Conservation (phyloP, 2,329 filamentous ascomycete species). For the Raffaelea albimanens region DNA sequence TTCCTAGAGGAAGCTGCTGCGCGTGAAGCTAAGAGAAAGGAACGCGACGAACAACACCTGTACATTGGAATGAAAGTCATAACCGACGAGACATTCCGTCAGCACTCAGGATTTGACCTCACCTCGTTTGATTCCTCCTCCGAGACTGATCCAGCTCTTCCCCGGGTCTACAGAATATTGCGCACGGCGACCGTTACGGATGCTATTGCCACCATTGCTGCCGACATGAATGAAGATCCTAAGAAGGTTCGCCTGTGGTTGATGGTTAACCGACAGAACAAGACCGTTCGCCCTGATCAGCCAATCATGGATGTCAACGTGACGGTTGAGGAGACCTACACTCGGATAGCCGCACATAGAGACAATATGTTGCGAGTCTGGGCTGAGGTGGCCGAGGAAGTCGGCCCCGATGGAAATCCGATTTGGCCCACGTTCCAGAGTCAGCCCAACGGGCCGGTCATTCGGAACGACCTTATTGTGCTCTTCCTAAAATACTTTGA, state of each 20-base stretch:
- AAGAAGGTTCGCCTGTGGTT: conserved; percentile 77
- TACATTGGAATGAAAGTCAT: conserved; percentile 81
- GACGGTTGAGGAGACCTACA: conserved; percentile 62
- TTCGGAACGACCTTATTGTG: conserved; percentile 59
- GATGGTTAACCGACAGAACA: conserved; percentile 98
- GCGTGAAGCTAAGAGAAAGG: conserved; percentile 69
- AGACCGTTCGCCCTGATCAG: conserved; percentile 84
- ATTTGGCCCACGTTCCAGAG: conserved; percentile 59
- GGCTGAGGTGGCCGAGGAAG: conserved; percentile 67
- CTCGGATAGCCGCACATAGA: conserved; percentile 45
- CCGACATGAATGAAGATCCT: conserved; percentile 58
- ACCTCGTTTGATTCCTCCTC: conserved; percentile 55
- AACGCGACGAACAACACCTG: conserved; percentile 87
- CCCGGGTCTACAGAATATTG: conserved; percentile 63
- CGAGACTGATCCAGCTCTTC: conserved; percentile 52
- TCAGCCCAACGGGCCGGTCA: conserved; percentile 45
- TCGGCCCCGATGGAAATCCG: conserved; percentile 57
- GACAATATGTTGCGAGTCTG: conserved; percentile 73
- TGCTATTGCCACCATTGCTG: conserved; percentile 60
- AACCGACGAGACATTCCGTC: conserved; percentile 69
- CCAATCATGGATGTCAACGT: conserved; percentile 70
- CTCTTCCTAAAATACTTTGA: conserved; percentile 94
- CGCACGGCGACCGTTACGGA: conserved; percentile 68
- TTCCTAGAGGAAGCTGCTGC: conserved; percentile 75
- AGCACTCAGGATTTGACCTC: conserved; percentile 78